A percentile compares a stretch with the other conserved stretches of the same genome.
These are phyloP conservation scores for Aspergillus sclerotiicarbonarius DNA, from an alignment of 495 filamentous ascomycete genomes.

Conservation along the genomic window DNA sequence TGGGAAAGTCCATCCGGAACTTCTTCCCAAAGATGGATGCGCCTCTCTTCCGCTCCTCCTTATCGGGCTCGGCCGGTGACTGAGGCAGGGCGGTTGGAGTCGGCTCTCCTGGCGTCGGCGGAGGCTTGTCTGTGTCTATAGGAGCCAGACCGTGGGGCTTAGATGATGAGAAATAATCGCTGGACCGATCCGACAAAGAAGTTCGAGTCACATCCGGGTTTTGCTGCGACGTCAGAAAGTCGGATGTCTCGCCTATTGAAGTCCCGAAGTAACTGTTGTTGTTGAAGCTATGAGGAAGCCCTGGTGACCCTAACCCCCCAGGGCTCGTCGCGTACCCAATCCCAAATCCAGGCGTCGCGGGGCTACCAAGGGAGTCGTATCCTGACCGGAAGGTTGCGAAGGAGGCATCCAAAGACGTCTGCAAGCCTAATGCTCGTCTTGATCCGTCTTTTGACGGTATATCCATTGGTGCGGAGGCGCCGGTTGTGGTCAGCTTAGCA, in stretches of 20 bases:
- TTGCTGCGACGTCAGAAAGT: conserved; percentile 25
- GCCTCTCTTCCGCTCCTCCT: conserved; percentile 67
- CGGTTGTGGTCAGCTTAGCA: conserved; percentile 48
- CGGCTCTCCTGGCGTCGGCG: conserved; percentile 45
- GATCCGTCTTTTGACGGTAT: conserved; percentile 54
- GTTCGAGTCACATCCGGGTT: conserved; percentile 44
- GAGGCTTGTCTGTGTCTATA: conserved; percentile 30
- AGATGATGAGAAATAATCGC: conserved; percentile 66
- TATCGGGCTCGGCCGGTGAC: conserved; percentile 65
- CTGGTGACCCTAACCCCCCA: conserved; percentile 23
- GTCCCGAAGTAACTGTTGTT: conserved; percentile 34
- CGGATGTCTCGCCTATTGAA: conserved; percentile 27
- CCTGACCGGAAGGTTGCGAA: conserved; percentile 62
- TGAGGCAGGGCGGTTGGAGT: conserved; percentile 50
- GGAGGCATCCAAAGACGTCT: conserved; percentile 44
- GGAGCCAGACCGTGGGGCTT: conserved; percentile 21
- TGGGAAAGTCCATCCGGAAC: conserved; percentile 82
- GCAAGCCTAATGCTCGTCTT: conserved; percentile 42
- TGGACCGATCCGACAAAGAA: conserved; percentile 48
- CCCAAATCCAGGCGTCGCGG: conserved; percentile 69
- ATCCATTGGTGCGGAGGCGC: conserved; percentile 64
- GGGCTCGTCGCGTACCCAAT: conserved; percentile 79
- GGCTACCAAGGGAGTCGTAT: conserved; percentile 53
- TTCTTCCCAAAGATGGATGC: conserved; percentile 78
- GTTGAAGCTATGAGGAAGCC: conserved; percentile 21